Evolutionary conservation across 352 stramenopile genomes (phyloP).

Genomic region (Phytophthora vignae): DNA sequence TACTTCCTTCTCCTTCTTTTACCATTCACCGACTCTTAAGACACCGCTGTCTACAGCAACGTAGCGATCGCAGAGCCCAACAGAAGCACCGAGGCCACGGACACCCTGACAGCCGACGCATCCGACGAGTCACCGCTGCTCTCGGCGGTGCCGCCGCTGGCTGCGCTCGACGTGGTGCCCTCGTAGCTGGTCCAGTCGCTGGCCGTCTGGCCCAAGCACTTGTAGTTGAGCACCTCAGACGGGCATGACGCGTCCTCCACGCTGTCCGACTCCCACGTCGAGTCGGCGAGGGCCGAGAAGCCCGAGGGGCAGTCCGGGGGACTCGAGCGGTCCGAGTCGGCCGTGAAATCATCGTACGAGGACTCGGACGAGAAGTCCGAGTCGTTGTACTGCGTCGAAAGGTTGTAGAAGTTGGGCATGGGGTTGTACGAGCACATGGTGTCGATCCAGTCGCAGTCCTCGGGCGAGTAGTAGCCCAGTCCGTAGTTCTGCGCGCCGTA

Average conservation of each 20-base stretch:
- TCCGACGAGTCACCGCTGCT: conserved; percentile 32
- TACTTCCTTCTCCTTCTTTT: conserved; percentile 3
- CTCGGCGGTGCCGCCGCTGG: conserved; percentile 32
- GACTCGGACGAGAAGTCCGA: conserved; percentile 50
- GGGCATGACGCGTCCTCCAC: conserved; percentile 40
- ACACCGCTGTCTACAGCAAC: conserved; percentile 16
- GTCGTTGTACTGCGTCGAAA: conserved; percentile 61
- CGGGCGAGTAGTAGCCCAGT: conserved; percentile 81
- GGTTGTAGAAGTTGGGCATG: conserved; percentile 77
- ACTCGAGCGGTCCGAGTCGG: conserved; percentile 30
- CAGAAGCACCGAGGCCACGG: conserved; percentile 20
- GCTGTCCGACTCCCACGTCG: conserved; percentile 44
- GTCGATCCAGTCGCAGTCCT: conserved; percentile 65
- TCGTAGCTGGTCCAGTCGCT: conserved; percentile 57
- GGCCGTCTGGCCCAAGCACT: conserved; percentile 52
- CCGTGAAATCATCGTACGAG: conserved; percentile 47
- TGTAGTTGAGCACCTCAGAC: conserved; percentile 46
- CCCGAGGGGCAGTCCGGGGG: conserved; percentile 37
- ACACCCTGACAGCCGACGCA: conserved; percentile 23
- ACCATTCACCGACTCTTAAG: not conserved
- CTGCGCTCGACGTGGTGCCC: conserved; percentile 39
- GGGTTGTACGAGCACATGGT: conserved; percentile 66
- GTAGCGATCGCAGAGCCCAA: conserved; percentile 12
- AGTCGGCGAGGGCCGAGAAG: conserved; percentile 37
- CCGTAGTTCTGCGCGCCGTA: conserved; percentile 84